Conservation (phyloP, 2,329 filamentous ascomycete genomes). For the Dothiorella sarmentorum region DNA sequence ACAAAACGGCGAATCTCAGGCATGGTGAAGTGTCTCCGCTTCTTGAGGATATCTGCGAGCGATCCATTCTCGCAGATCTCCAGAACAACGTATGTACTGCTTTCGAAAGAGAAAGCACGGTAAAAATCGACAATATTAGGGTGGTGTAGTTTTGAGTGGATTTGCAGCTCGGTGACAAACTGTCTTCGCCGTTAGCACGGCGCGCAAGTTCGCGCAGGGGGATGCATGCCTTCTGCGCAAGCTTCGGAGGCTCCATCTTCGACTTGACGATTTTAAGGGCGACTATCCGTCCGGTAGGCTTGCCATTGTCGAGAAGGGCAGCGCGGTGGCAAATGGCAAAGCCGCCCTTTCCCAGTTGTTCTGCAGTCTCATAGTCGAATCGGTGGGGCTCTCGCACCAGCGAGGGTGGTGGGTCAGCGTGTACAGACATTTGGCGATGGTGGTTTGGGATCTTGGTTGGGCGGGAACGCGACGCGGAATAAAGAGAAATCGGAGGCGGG, state of each 20-base stretch:
- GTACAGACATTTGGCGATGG: constrained; percentile 36
- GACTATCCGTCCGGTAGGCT: constrained; percentile 61
- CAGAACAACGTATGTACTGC: constrained; percentile 87
- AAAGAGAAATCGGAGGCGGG: constrained; percentile 1
- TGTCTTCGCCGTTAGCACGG: constrained; percentile 28
- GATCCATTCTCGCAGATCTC: constrained; percentile 95
- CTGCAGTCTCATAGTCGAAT: constrained; percentile 69
- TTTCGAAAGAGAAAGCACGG: constrained; percentile 85
- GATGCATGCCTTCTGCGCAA: constrained; percentile 70
- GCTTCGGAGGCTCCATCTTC: constrained; percentile 72
- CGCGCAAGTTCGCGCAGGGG: neutral
- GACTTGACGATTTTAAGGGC: constrained; percentile 82
- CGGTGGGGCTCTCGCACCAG: constrained; percentile 67
- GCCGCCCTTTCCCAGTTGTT: constrained; percentile 73
- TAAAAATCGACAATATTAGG: constrained; percentile 95
- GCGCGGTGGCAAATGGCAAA: constrained; percentile 80
- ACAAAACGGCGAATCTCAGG: constrained; percentile 92
- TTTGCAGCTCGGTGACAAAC: constrained; percentile 84
- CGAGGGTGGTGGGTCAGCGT: constrained; percentile 50
- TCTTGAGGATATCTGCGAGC: constrained; percentile 96
- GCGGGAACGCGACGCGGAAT: constrained; percentile 1
- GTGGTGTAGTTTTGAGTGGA: constrained; percentile 96
- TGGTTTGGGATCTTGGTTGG: neutral
- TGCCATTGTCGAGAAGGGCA: constrained; percentile 54
- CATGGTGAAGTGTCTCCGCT: constrained; percentile 82